A percentile compares a stretch with the other conserved stretches of the same genome.
phyloP scores from a whole-genome alignment of 345 rosid species.

The Hypericum perforatum region DNA sequence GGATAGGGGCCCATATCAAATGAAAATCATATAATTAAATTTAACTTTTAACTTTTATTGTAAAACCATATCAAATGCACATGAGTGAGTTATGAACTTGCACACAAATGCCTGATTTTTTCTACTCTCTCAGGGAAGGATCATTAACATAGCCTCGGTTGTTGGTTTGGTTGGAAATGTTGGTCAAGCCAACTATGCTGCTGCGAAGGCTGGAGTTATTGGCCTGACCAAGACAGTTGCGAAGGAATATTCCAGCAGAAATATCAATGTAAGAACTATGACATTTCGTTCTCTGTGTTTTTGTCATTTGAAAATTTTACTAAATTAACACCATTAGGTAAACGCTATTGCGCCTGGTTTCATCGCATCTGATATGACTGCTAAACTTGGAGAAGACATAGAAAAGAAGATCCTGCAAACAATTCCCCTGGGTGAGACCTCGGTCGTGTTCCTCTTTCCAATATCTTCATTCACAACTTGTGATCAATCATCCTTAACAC shows the following conservation, averaged over 20 bases:
- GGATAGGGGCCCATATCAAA: too few species aligned
- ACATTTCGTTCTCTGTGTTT: conserved; percentile 7
- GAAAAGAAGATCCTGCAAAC: conserved; percentile 84
- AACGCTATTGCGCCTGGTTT: conserved; percentile 92
- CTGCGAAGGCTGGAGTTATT: conserved; percentile 98
- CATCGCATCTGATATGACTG: conserved; percentile 92
- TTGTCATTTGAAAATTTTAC: not conserved
- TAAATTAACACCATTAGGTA: conserved; percentile 34
- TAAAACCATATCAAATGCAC: too few species aligned
- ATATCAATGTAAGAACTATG: conserved; percentile 51
- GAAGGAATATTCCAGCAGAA: conserved; percentile 84
- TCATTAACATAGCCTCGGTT: conserved; percentile 81
- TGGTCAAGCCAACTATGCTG: conserved; percentile 98
- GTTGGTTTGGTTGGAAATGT: conserved; percentile 89
- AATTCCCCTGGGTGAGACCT: conserved; percentile 67
- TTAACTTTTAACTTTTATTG: too few species aligned
- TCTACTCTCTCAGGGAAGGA: conserved; percentile 52
- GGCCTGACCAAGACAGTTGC: conserved; percentile 80
- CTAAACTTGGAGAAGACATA: conserved; percentile 80
- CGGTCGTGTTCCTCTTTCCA: too few species aligned
- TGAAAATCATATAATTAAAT: too few species aligned
- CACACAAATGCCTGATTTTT: not conserved
- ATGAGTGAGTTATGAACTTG: too few species aligned
- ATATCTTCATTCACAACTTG: too few species aligned
- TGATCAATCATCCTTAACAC: too few species aligned